phyloP scores from a whole-genome alignment of 1,284 basidiomycete genomes.

The Apiotrichum laibachii region DNA sequence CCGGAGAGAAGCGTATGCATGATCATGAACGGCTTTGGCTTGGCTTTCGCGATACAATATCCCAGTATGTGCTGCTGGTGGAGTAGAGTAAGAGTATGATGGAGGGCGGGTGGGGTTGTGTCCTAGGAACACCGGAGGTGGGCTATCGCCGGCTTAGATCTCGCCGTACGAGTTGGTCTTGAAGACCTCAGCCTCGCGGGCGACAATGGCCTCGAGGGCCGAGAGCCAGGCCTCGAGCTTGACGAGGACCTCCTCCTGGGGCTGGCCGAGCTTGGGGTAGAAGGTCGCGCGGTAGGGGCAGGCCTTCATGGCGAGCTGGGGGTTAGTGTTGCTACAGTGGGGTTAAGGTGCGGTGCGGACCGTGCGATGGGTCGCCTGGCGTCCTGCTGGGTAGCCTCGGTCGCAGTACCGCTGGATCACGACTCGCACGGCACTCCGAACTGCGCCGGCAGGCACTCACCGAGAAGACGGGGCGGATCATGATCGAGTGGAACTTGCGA shows the following conservation, averaged over 20 bases:
- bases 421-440: not conserved
- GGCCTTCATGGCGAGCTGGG: slow-evolving; percentile 89
- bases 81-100: no score
- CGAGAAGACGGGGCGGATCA: slow-evolving; percentile 78
- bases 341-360: no score
- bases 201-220: slow-evolving; percentile 69
- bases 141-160: slow-evolving; percentile 38
- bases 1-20: not conserved
- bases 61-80: not conserved
- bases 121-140: not conserved
- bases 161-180: slow-evolving; percentile 64
- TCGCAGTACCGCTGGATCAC: no score
- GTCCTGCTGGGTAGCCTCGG: no score
- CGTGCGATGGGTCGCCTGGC: no score
- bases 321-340: not conserved
- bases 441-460: slow-evolving; percentile 57
- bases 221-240: slow-evolving; percentile 76
- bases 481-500: slow-evolving; percentile 82
- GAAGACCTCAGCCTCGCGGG: slow-evolving; percentile 70
- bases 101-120: no score
- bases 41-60: not conserved
- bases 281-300: slow-evolving; percentile 90
- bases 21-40: not conserved
- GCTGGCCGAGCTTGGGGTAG: slow-evolving; percentile 79
- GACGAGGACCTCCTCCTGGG: slow-evolving; percentile 65